Base-by-base conservation (phyloP, 108 stramenopile genomes). In the Mediolabrus comicus region DNA sequence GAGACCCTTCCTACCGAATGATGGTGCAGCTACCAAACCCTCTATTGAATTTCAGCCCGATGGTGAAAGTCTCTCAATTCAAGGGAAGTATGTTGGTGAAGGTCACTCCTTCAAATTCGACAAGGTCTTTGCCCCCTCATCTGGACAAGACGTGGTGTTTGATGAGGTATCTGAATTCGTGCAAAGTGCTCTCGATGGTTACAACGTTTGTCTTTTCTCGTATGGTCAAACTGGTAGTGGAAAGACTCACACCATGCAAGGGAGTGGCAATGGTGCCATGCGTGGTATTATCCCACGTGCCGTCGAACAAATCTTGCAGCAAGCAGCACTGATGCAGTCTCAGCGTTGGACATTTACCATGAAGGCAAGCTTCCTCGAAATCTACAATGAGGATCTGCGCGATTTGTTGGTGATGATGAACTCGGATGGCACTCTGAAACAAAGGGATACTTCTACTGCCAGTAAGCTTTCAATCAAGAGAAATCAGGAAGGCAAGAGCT, bases 301-400 rank as follows among this genome's bases (percentile, higher is more conserved):
- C 2, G 87, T 95, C 54, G 89, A 92, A 72, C 94, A 96, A 39
- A 95, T 98, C 62, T 72, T 97, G 53, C 43, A 68, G 26, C 95
- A 95, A 66, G 94, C 93, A n/a, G 67, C 62, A 22, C 39, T 66
- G 17, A 72, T 98, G 81, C 83, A 92, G 66, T 77, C 65, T 51
- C 94, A 98, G 57, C 97, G 95, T 19, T 99, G 99, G 99, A 72
- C 69, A 12, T 99, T 97, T 82, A 85, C 79, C 27, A 81, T 99
- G 56, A 79, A 87, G 60, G 98, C 96, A 3, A 92, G 92, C 26
- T 99, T 98, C 75, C 72, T 99, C 57, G 99, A 99, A 82, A 99
- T 99, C 53, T 99, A 99, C 88, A 98, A 99, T 82, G 99, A 99
- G 72, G 82, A 94, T 25, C 85, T 99, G 28, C 90, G 90, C 29